Percentiles rank a stretch among this genome's conserved stretches.
phyloP scores from a whole-genome alignment of 768 basidiomycete genomes.

The Psilocybe subaeruginosa region DNA sequence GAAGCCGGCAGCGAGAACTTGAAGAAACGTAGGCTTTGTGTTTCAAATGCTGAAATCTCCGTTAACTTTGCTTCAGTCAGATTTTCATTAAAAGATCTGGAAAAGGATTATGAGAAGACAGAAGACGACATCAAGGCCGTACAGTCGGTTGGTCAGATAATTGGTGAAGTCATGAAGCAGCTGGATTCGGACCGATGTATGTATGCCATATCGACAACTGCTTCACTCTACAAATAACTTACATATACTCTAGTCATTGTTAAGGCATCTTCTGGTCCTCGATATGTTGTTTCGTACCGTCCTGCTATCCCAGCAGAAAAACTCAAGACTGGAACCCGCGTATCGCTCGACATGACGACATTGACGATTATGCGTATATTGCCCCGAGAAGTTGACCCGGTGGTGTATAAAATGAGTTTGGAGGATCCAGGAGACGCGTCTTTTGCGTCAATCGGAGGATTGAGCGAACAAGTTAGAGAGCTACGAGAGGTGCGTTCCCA shows the following conservation, averaged over 20 bases:
- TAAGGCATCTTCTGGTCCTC: conserved; percentile 96
- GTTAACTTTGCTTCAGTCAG: conserved; percentile 60
- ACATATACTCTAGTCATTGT: conserved; percentile 77
- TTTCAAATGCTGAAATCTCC: background rate
- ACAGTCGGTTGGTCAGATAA: conserved; percentile 98
- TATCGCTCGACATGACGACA: conserved; percentile 99
- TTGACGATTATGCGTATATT: conserved; percentile 98
- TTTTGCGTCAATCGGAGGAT: conserved; percentile 96
- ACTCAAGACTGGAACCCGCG: conserved; percentile 92
- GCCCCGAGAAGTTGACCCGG: conserved; percentile 95
- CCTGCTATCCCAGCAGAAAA: conserved; percentile 90
- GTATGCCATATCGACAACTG: conserved; percentile 31
- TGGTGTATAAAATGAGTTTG: conserved; percentile 99
- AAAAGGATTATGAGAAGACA: conserved; percentile 90
- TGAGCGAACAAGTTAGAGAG: conserved; percentile 96
- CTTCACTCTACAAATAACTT: background rate
- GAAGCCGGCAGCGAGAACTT: conserved; percentile 84
- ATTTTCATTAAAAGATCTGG: conserved; percentile 86
- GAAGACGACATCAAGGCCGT: conserved; percentile 99
- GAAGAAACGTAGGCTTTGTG: conserved; percentile 77
- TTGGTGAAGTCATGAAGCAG: conserved; percentile 99
- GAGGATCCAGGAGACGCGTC: conserved; percentile 96
- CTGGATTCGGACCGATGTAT: conserved; percentile 95
- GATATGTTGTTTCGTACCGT: conserved; percentile 97
- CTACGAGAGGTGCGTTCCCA: conserved; percentile 77